phyloP scores from a whole-genome alignment of 2,329 filamentous ascomycete species.

The Clonostachys byssicola region DNA sequence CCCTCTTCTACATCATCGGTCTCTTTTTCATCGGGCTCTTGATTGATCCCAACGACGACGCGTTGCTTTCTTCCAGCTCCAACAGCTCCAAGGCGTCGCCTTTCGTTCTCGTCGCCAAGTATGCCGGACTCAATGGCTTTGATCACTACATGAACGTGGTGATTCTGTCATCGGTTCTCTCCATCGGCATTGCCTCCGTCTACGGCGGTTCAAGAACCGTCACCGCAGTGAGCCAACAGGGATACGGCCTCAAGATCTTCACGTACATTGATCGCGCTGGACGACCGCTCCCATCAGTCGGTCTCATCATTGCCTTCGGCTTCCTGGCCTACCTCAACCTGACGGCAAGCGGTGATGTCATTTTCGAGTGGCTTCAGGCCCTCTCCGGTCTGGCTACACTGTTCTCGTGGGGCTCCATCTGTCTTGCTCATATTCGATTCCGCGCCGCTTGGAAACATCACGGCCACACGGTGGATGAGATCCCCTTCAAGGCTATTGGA shows the following conservation, averaged over 20 bases:
- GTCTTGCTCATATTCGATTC: conserved; percentile 66
- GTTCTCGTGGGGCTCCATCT: conserved; percentile 69
- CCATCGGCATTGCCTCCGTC: conserved; percentile 54
- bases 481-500: conserved; percentile 57
- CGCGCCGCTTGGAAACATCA: conserved; percentile 57
- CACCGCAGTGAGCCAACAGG: conserved; percentile 54
- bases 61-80: conserved; percentile 45
- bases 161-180: conserved; percentile 54
- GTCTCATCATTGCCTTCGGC: conserved; percentile 41
- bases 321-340: conserved; percentile 41
- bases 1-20: conserved; percentile 49
- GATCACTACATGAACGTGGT: conserved; percentile 56
- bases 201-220: conserved; percentile 57
- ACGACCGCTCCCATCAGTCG: conserved; percentile 49
- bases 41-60: conserved; percentile 36
- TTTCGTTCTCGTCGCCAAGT: conserved; percentile 53
- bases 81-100: conserved; percentile 35
- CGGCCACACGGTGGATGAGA: conserved; percentile 59
- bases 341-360: conserved; percentile 36
- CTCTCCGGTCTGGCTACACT: conserved; percentile 63
- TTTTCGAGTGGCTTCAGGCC: conserved; percentile 64
- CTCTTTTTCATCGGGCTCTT: conserved; percentile 49
- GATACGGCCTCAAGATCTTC: conserved; percentile 53
- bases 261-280: conserved; percentile 54
- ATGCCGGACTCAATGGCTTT: conserved; percentile 46